phyloP scores from a whole-genome alignment of 345 rosid genomes.

The Euphorbia peplus region DNA sequence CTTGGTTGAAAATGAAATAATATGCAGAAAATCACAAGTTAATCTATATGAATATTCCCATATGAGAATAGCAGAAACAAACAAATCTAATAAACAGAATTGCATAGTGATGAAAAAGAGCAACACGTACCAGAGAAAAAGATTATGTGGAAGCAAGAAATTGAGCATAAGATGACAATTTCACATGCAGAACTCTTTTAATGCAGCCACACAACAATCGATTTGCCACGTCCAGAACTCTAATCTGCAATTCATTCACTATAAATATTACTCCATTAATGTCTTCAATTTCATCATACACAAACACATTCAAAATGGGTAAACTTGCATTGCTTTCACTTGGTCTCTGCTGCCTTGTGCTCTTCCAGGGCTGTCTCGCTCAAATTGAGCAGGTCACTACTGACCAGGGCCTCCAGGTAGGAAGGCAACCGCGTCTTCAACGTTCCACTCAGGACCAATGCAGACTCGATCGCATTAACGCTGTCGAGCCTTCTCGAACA shows the following conservation, averaged over 20 bases:
- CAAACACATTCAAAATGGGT: constrained; percentile 10
- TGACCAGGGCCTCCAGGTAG: neutral
- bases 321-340: constrained; percentile 12
- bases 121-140: neutral
- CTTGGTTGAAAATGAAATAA: too few relatives aligned
- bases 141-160: constrained; percentile 9
- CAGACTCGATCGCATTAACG: constrained; percentile 29
- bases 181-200: constrained; percentile 6
- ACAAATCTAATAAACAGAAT: too few relatives aligned
- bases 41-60: too few relatives aligned
- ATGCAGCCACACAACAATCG: neutral
- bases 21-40: too few relatives aligned
- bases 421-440: constrained; percentile 12
- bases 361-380: constrained; percentile 5
- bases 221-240: constrained; percentile 17
- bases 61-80: too few relatives aligned
- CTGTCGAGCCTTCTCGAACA: constrained; percentile 30
- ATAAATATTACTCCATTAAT: neutral
- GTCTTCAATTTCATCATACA: neutral
- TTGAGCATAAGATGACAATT: constrained; percentile 5
- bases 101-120: neutral
- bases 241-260: neutral
- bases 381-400: constrained; percentile 10
- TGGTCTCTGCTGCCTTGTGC: constrained; percentile 14
- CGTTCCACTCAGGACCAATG: constrained; percentile 25